These are phyloP conservation scores for Xylaria sp. DNA, from an alignment of 495 filamentous ascomycete genomes.

Conservation along the genomic window DNA sequence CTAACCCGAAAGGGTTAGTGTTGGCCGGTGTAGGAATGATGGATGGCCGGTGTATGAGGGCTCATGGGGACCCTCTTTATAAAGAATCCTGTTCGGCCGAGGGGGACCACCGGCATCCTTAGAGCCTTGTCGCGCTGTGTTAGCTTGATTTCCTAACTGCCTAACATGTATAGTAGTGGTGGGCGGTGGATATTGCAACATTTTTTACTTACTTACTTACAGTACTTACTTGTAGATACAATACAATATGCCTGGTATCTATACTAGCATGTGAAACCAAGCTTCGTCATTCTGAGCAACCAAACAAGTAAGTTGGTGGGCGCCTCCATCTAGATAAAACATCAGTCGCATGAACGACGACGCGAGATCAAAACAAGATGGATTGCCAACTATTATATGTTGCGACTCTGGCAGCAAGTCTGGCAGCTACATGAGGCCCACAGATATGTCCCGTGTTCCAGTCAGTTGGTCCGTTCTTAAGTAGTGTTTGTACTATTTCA, in stretches of 20 bases:
- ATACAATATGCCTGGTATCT: no score
- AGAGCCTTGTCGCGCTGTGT: background rate
- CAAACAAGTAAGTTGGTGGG: background rate
- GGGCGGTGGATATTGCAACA: no score
- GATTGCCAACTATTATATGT: no score
- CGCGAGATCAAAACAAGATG: no score
- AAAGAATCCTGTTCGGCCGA: conserved; percentile 1
- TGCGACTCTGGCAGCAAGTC: background rate
- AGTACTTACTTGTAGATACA: no score
- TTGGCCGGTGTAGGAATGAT: no score
- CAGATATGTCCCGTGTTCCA: background rate
- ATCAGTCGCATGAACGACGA: background rate
- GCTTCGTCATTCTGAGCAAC: background rate
- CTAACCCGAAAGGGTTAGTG: no score
- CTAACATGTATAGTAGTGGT: no score
- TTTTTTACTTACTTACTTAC: no score
- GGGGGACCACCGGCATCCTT: background rate
- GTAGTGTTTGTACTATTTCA: background rate
- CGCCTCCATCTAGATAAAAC: background rate
- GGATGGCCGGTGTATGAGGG: no score
- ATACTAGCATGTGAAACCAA: no score
- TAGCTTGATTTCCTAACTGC: background rate
- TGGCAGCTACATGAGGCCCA: background rate
- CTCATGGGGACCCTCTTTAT: conserved; percentile 13
- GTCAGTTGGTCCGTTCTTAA: background rate